Evolutionary conservation across 2,329 filamentous ascomycete species (phyloP), one percentile per base, ranked within the genome.

Genomic region (Cercospora sesami): DNA sequence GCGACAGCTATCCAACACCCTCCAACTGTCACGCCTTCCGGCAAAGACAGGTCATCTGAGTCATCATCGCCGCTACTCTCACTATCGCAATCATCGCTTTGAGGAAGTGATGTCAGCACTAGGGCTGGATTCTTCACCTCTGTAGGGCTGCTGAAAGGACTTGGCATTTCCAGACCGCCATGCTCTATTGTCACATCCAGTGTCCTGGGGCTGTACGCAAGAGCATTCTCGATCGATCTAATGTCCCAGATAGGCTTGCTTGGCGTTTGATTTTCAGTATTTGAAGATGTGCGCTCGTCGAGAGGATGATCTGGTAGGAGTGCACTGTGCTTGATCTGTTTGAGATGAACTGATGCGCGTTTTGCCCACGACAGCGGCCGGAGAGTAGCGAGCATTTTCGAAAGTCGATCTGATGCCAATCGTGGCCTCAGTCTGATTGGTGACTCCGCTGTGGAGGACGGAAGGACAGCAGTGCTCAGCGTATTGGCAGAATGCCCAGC

Each of bases 341-440:
- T 64, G 51, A 64, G 21, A 23, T 45, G 62, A 7, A 45, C 9
- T 8, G 62, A 59, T 18, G 62, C 62, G 31, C 53, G 21, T 57
- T 57, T 64, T 14, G 62, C 62, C 62, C 62, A 64, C 28, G 51
- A 64, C 18, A 59, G 16, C 14, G 62, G 62, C 4, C 26, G 51
- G n/a, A 64, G 53, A 23, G 62, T 31, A 33, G 51, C 51, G 26
- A 64, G 31, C 33, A 42, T 64, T 53, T 39, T 64, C 28, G 53
- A 23, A n/a, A 64, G 14, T 28, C 51, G 62, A 45, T 59, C 45
- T 18, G 60, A 39, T 55, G 21, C 33, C 10, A 42, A n/a, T 28
- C 51, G 42, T 30, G 62, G 51, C 51, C 21, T 53, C 6, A 26
- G 18, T 33, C 2, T 42, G 21, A 21, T 33, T 9, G 61, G 36